Evolutionary conservation across 257 asterid genomes (phyloP), one percentile per base, ranked within the genome.

Genomic region (Solanum pinnatisectum): DNA sequence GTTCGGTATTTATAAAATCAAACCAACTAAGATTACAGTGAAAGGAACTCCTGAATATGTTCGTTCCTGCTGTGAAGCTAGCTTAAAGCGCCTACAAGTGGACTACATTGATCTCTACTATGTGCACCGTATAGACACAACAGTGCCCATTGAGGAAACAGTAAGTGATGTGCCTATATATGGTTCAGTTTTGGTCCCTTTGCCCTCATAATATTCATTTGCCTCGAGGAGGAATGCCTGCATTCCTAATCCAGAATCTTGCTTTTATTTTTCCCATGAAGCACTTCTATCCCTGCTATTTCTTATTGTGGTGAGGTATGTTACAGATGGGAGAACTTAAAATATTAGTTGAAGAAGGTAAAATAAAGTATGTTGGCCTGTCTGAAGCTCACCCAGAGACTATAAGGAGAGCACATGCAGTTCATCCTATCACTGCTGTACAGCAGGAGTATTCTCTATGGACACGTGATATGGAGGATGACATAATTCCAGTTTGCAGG

Each of bases 71-170:
- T 94, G 97, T 85, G 97, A 93, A 86, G 95, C 91, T 39, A 94
- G 97, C 90, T 91, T 93, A 88, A 91, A 88, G 84, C 88, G 93
- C 88, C 95, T 94, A 71, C 92, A 91, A 87, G 93, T 94, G 89
- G 94, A 94, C 42, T 93, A 89, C 90, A 93, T 94, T 27, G 97
- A 94, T 89, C 94, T 94, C 15, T 94, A 91, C 85, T 94, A 93
- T 83, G 60, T 92, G 36, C 97, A 92, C 90, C 91, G 95, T 16
- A 88, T 94, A 18, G 97, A 94, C 88, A 89, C 91, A 23, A 87
- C 89, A 13, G 93, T 93, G 10, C 95, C 96, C 15, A 94, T 94
- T 91, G 97, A 94, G 89, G 94, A 94, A 87, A 94, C 97, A 13
- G 96, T 91, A 86, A 85, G 94, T 85, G 33, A 32, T 63, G 85